Conservation (phyloP, 164 flowering plant genomes). For the Sextonia rubra region DNA sequence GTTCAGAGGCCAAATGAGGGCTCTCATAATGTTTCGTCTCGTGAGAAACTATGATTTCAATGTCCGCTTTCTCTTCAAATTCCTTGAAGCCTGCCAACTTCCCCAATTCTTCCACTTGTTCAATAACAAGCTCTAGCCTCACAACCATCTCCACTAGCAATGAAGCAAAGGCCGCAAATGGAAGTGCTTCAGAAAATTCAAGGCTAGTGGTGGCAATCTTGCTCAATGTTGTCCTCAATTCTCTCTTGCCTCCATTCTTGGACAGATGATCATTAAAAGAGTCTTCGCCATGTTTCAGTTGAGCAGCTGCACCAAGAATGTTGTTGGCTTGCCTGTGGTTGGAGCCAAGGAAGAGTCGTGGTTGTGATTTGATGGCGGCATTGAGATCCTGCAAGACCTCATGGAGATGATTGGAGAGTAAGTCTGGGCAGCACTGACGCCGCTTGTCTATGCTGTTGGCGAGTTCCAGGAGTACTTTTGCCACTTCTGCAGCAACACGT, state of each 20-base stretch:
- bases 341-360: constrained; percentile 70
- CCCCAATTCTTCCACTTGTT: constrained; percentile 78
- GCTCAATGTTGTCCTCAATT: constrained; percentile 65
- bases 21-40: neutral
- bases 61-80: constrained; percentile 25
- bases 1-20: neutral
- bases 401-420: constrained; percentile 71
- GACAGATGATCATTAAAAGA: constrained; percentile 11
- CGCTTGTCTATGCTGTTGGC: constrained; percentile 57
- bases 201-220: constrained; percentile 67
- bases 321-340: constrained; percentile 31
- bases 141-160: constrained; percentile 81
- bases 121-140: constrained; percentile 74
- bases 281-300: constrained; percentile 51
- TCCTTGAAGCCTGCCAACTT: constrained; percentile 59
- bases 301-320: constrained; percentile 33
- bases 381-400: constrained; percentile 74
- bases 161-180: constrained; percentile 95
- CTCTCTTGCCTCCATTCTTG: constrained; percentile 18
- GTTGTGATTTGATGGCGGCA: constrained; percentile 73
- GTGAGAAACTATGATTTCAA: constrained; percentile 23
- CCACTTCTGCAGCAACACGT: constrained; percentile 59
- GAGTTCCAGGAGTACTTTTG: constrained; percentile 61
- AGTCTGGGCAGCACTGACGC: constrained; percentile 52
- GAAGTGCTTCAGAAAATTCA: constrained; percentile 94